Evolutionary conservation across 805 yeast genomes (phyloP), one percentile per base, ranked within the genome.

Genomic region (Saccharomycopsis selenospora): DNA sequence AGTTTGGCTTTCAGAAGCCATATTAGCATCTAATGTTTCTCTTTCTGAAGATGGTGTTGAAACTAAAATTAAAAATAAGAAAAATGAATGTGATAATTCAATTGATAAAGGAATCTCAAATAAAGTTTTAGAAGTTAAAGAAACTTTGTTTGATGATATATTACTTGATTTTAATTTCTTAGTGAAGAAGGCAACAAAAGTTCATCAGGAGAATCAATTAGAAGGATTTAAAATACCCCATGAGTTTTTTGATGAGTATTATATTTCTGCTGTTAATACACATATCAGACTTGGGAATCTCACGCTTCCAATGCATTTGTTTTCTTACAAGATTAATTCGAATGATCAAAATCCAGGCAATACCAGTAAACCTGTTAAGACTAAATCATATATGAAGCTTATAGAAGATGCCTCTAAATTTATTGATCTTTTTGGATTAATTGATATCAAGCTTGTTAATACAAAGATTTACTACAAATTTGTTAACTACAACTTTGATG

Each of bases 381-480:
- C n/a, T n/a, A n/a, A n/a, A n/a, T 33, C 41, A n/a, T 22, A 36
- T 5, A 20, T 6, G 20, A 8, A 20, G 17, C 13, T 42, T 28
- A 20, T 42, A 7, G n/a, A 24, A 13, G 28, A 43, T 20, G 14
- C 36, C n/a, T 22, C 23, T 10, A 42, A 36, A n/a, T 33, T 23
- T 30, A 17, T 42, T 14, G 40, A 46, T 36, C 18, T 41, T 6
- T 40, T 46, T 18, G 22, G 25, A 7, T 14, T 38, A 6, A 20
- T 48, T 8, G 51, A 48, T 30, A 4, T 48, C 8, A 48, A 48
- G 22, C 14, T 48, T 7, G 38, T 24, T 27, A 48, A 43, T 22
- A 14, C 43, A 6, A 38, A 48, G 22, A 25, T 43, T 18, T 29
- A 11, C 24, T 20, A 43, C 28, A 28, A 43, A 30, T 43, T 48